Evolutionary conservation across 768 basidiomycete genomes (phyloP).

Genomic region (Phylloporus scabripes): DNA sequence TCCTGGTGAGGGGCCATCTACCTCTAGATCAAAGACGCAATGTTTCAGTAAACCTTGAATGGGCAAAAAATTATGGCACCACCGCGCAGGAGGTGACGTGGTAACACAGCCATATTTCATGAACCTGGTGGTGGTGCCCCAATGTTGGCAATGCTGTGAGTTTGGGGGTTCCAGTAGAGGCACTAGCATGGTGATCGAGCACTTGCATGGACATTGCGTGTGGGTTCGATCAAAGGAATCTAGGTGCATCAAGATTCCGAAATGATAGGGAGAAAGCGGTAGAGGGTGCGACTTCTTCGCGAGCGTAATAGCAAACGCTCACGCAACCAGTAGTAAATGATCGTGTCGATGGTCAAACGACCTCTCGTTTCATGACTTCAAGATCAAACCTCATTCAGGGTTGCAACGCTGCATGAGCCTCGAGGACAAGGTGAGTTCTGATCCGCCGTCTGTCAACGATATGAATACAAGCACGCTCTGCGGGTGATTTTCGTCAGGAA

Average conservation of each 20-base stretch:
- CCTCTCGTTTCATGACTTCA: background rate
- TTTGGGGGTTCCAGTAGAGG: background rate
- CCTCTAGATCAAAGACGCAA: background rate
- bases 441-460: background rate
- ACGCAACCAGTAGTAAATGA: conserved; percentile 4
- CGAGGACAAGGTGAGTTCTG: conserved; percentile 15
- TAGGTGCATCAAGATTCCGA: background rate
- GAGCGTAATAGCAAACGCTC: background rate
- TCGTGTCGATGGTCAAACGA: background rate
- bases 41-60: background rate
- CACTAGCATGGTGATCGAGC: background rate
- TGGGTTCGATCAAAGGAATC: background rate
- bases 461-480: background rate
- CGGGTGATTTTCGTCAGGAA: background rate
- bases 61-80: background rate
- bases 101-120: conserved; percentile 5
- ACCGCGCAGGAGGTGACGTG: background rate
- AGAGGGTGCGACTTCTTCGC: background rate
- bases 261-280: background rate
- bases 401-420: conserved; percentile 3
- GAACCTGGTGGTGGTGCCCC: background rate
- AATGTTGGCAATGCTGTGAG: conserved; percentile 4
- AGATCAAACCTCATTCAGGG: background rate
- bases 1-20: background rate
- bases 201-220: background rate